Percentiles rank a stretch among this genome's conserved stretches.
Evolutionary conservation across 129 eudicot genomes (phyloP).

Genomic region (Gnaphalium uliginosum): DNA sequence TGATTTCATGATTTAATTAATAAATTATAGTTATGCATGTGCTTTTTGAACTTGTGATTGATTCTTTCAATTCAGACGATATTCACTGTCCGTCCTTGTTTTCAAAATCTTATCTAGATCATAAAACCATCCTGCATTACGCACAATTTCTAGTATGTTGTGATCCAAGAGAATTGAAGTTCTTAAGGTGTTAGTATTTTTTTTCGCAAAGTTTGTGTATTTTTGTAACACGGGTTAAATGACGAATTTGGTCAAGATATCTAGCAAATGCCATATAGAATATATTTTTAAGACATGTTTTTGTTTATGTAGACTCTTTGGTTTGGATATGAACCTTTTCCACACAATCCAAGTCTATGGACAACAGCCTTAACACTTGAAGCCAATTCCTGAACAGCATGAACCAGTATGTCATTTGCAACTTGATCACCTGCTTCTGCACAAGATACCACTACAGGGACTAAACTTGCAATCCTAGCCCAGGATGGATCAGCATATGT

Average conservation of each 20-base stretch:
- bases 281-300: neutral
- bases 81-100: neutral
- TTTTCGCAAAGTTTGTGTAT: neutral
- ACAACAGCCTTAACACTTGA: conserved; percentile 89
- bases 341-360: conserved; percentile 71
- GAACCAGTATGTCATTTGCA: conserved; percentile 69
- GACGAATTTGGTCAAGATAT: neutral
- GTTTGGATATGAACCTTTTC: conserved; percentile 56
- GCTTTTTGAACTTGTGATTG: neutral
- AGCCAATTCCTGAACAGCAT: conserved; percentile 86
- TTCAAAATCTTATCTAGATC: no score
- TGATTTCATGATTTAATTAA: no score
- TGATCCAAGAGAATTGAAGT: neutral
- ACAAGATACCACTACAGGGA: conserved; percentile 77
- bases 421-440: conserved; percentile 90
- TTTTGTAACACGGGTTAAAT: neutral
- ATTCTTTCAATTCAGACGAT: no score
- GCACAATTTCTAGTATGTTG: neutral
- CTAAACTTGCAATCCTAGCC: conserved; percentile 93
- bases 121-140: no score
- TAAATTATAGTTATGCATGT: neutral
- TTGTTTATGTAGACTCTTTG: neutral
- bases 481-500: conserved; percentile 91
- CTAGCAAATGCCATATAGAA: neutral
- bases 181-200: no score